These are phyloP conservation scores for Neopestalotiopsis rosae DNA, from an alignment of 2,329 filamentous ascomycete genomes.

Conservation along the genomic window DNA sequence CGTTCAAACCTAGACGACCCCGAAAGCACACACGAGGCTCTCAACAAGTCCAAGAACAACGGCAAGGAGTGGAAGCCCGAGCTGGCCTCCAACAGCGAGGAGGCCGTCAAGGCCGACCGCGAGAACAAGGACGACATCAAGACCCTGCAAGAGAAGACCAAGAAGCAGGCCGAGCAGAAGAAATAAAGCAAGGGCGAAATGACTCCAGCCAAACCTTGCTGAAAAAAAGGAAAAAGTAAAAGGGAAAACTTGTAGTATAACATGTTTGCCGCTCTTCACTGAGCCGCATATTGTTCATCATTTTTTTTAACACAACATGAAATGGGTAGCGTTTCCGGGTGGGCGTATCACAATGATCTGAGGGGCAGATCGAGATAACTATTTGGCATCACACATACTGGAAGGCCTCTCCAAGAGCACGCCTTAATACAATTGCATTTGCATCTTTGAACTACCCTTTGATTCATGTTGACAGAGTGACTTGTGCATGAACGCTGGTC, in stretches of 20 bases:
- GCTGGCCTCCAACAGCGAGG: constrained; percentile 80
- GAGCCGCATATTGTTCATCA: neutral
- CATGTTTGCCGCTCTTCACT: neutral
- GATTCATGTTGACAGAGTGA: neutral
- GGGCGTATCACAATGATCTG: neutral
- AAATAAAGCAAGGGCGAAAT: constrained; percentile 49
- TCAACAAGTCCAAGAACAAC: constrained; percentile 69
- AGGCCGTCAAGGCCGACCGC: constrained; percentile 74
- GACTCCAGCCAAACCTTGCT: constrained; percentile 48
- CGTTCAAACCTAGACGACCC: neutral
- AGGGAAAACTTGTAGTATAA: neutral
- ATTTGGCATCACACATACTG: too few relatives aligned
- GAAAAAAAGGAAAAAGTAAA: constrained; percentile 34
- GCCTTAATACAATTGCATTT: constrained; percentile 4
- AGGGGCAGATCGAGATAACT: neutral
- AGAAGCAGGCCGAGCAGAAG: constrained; percentile 55
- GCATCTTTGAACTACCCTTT: neutral
- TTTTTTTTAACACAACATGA: neutral
- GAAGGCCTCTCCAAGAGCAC: neutral
- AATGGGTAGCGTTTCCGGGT: neutral
- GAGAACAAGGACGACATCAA: constrained; percentile 48
- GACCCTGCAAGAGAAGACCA: constrained; percentile 64
- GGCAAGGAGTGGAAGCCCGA: constrained; percentile 81
- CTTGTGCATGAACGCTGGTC: neutral
- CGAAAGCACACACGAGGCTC: constrained; percentile 42